These are phyloP conservation scores for Aspergillus cavernicola DNA, from an alignment of 495 filamentous ascomycete genomes.

Conservation along the genomic window DNA sequence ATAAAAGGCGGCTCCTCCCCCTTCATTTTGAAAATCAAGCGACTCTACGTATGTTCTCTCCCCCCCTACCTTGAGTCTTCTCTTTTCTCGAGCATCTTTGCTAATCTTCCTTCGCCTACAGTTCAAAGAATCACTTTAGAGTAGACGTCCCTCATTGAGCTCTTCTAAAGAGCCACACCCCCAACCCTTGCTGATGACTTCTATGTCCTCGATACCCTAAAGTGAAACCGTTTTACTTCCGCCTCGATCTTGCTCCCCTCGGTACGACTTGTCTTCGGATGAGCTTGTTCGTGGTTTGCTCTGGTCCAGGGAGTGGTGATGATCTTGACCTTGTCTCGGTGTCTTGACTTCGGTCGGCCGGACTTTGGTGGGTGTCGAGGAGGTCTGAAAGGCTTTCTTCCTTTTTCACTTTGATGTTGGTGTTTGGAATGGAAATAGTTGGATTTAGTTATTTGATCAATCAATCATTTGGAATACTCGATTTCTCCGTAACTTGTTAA, in stretches of 20 bases:
- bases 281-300: constrained; percentile 20
- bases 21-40: constrained; percentile 43
- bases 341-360: constrained; percentile 62
- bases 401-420: constrained; percentile 29
- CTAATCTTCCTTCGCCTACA: constrained; percentile 40
- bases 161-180: constrained; percentile 75
- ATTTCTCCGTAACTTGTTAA: too few relatives aligned
- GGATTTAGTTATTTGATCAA: too few relatives aligned
- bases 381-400: constrained; percentile 60
- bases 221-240: constrained; percentile 65
- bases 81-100: constrained; percentile 11
- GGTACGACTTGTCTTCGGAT: constrained; percentile 17
- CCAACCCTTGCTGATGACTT: constrained; percentile 72
- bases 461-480: too few relatives aligned
- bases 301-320: constrained; percentile 65
- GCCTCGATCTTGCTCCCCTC: constrained; percentile 42
- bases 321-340: constrained; percentile 61
- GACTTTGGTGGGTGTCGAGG: constrained; percentile 63
- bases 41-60: constrained; percentile 60
- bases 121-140: constrained; percentile 91
- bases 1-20: constrained; percentile 23
- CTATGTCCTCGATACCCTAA: constrained; percentile 64
- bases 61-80: constrained; percentile 32
- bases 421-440: neutral
- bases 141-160: constrained; percentile 76